These are phyloP conservation scores for Alternaria atra DNA, from an alignment of 2,329 filamentous ascomycete genomes.

Conservation along the genomic window DNA sequence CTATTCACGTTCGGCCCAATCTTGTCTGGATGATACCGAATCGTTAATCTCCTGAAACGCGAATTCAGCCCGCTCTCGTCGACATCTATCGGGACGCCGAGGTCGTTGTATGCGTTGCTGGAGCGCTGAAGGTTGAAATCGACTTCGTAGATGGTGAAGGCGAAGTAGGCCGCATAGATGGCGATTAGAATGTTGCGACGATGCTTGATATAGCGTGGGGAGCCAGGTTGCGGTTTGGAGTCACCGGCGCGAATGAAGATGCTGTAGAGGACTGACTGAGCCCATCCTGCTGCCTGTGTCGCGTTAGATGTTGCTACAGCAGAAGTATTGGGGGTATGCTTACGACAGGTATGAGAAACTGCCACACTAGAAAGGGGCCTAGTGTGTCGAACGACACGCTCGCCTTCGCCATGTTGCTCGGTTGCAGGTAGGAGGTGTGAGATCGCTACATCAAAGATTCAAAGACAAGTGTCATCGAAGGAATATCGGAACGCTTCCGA, in stretches of 20 bases:
- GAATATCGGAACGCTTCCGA: conserved; percentile 18
- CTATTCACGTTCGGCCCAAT: conserved; percentile 47
- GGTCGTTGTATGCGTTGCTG: conserved; percentile 80
- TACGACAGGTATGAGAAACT: conserved; percentile 48
- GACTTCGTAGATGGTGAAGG: conserved; percentile 92
- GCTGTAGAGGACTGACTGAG: conserved; percentile 85
- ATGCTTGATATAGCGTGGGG: conserved; percentile 74
- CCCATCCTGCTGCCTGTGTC: conserved; percentile 43
- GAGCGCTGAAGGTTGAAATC: conserved; percentile 78
- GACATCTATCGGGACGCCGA: conserved; percentile 74
- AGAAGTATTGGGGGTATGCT: not conserved
- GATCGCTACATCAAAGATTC: not conserved
- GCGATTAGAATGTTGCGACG: conserved; percentile 83
- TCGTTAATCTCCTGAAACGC: conserved; percentile 75
- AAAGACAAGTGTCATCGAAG: conserved; percentile 19
- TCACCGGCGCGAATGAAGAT: conserved; percentile 90
- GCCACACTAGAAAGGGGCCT: conserved; percentile 46
- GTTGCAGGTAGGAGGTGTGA: not conserved
- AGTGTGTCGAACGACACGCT: conserved; percentile 44
- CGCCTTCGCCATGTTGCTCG: conserved; percentile 30
- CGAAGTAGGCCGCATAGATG: conserved; percentile 83
- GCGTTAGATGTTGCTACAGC: conserved; percentile 23
- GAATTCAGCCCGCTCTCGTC: conserved; percentile 82
- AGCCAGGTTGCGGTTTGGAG: conserved; percentile 74
- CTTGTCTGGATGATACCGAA: conserved; percentile 86